Evolutionary conservation across 495 filamentous ascomycete genomes (phyloP).

Genomic region (Penicillium subrubescens): DNA sequence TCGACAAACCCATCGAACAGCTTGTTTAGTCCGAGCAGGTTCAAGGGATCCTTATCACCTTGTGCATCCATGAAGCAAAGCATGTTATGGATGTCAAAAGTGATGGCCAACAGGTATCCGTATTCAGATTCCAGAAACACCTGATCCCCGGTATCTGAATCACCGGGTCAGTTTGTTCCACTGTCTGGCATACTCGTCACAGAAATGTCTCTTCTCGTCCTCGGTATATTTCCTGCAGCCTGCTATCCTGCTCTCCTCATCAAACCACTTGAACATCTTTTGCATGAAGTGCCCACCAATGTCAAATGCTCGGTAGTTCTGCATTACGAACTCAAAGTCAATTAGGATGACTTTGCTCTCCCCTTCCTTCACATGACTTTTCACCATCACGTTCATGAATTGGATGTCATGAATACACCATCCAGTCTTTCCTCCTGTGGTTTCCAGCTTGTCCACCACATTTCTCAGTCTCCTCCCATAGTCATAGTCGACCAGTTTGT

Average conservation of each 20-base stretch:
- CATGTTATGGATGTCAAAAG: too few species aligned
- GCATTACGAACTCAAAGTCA: conserved; percentile 37
- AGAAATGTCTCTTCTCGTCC: neutral
- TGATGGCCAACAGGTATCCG: too few species aligned
- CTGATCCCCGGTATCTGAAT: too few species aligned
- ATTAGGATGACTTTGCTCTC: conserved; percentile 32
- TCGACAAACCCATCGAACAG: too few species aligned
- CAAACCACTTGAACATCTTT: conserved; percentile 41
- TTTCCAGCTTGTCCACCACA: conserved; percentile 25
- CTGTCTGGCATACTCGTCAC: too few species aligned
- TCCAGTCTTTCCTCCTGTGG: conserved; percentile 23
- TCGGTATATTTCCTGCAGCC: conserved; percentile 31
- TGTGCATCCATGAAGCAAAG: too few species aligned
- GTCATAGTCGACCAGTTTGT: too few species aligned
- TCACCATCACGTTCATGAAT: conserved; percentile 37
- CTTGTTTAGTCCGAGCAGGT: too few species aligned
- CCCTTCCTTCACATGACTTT: conserved; percentile 23
- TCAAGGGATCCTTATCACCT: too few species aligned
- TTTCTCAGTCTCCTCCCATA: too few species aligned
- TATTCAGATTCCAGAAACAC: too few species aligned
- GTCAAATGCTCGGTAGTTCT: conserved; percentile 37
- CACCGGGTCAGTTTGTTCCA: too few species aligned
- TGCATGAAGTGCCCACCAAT: conserved; percentile 41
- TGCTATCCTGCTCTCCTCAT: conserved; percentile 32
- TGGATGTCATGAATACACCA: conserved; percentile 40